phyloP scores from a whole-genome alignment of 352 stramenopile genomes.

The Pythium pyrilobum region DNA sequence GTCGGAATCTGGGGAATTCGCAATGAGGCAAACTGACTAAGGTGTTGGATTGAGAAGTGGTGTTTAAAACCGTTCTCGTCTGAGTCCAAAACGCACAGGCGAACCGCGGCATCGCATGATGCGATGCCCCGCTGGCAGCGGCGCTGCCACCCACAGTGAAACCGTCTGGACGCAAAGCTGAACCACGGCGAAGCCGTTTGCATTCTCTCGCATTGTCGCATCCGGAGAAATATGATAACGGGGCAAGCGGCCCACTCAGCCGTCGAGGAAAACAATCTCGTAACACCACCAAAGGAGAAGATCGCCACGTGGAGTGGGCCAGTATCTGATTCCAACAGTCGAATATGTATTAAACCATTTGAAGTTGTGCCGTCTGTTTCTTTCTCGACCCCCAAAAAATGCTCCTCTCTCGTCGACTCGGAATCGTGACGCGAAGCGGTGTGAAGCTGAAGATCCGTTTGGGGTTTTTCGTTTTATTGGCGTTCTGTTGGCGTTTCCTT shows the following conservation, averaged over 20 bases:
- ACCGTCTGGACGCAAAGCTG: too few species aligned
- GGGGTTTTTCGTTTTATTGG: not conserved
- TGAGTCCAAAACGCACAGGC: not conserved
- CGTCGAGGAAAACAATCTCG: not conserved
- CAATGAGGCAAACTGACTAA: not conserved
- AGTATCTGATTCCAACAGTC: not conserved
- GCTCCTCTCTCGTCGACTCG: not conserved
- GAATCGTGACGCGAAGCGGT: constrained; percentile 18
- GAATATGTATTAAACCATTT: constrained; percentile 2
- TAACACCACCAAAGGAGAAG: not conserved
- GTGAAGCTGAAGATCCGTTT: not conserved
- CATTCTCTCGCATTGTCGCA: not conserved
- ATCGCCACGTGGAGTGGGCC: not conserved
- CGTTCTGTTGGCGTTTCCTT: not conserved
- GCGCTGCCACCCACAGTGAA: too few species aligned
- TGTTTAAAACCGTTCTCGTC: constrained; percentile 16
- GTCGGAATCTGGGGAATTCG: constrained; percentile 14
- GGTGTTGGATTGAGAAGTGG: not conserved
- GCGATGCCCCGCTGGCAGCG: too few species aligned
- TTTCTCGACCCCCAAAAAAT: constrained; percentile 15
- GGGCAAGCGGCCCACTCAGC: not conserved
- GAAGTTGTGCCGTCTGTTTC: not conserved
- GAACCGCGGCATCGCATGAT: too few species aligned
- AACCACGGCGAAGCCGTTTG: too few species aligned
- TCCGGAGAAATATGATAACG: not conserved